Base-by-base conservation (phyloP, 225 moss, liverwort and hornwort genomes). In the Rhytidiadelphus loreus region DNA sequence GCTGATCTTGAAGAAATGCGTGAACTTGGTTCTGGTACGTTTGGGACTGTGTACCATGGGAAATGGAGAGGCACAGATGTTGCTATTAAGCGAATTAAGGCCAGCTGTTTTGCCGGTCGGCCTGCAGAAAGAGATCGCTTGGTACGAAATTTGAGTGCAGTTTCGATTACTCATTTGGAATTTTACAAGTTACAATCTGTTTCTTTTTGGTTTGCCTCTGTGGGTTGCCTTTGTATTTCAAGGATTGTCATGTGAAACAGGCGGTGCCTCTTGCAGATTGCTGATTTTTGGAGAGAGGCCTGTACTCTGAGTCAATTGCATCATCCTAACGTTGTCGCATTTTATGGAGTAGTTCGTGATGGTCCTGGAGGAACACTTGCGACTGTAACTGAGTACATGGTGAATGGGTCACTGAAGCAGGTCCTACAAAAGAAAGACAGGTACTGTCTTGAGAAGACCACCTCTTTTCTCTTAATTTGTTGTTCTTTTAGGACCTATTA, bases 61-160 rank as follows among this genome's bases (percentile, higher is more conserved):
- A 99, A 99, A 85, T 99, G 98, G 98, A 94, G 97, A 83, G 98
- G 98, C 78, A 96, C 98, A 66, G 98, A 99, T 93, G 98, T 99
- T 78, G 98, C 98, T 65, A 99, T 99, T 75, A 99, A 99, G 92
- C 96, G 98, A 80, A 99, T 99, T 61, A 99, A 97, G 92, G 90
- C 98, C 68, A 99, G 98, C 90, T 99, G 98, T 90, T 99, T 99
- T 91, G 96, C 98, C 52, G 98, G 98, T 85, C 94, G 97, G 62
- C 98, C 98, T 88, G 97, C 98, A 62, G 98, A 99, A 58, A 96
- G 96, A 87, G 97, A 99, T 88, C 97, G 98, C 56, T 90, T 99
- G 96, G 98, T 99, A 94, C 80, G 82, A 80, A 39, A 66, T 85
- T 66, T 89, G 73, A 68, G 59, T 84, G 58, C 80, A 16, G 13